Evolutionary conservation across 192 early-diverging fungal genomes (phyloP).

Genomic region (Jimgerdemannia lactiflua): DNA sequence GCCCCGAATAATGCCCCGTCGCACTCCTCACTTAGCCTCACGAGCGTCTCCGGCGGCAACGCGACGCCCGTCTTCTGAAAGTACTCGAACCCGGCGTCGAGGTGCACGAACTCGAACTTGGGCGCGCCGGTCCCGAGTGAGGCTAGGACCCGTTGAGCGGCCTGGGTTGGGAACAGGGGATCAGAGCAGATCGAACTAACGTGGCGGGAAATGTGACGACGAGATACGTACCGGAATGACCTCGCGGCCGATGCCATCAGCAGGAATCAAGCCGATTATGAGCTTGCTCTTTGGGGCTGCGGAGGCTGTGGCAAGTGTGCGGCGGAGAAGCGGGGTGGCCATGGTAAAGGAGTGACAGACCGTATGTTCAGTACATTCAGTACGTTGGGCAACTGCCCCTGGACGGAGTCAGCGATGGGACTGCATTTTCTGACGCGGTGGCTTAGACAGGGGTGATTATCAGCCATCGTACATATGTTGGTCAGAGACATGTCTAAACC

Average conservation of each 20-base stretch:
- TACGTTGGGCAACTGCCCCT: not conserved
- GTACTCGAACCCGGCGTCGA: constrained; percentile 95
- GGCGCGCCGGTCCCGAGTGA: constrained; percentile 57
- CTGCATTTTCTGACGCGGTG: no score
- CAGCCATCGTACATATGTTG: no score
- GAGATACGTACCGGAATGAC: constrained; percentile 77
- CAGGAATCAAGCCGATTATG: constrained; percentile 92
- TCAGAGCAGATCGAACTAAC: not conserved
- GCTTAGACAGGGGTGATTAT: no score
- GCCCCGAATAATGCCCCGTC: constrained; percentile 96
- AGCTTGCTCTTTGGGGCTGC: constrained; percentile 39
- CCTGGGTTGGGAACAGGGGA: constrained; percentile 37
- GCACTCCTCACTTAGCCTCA: constrained; percentile 76
- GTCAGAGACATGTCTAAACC: no score
- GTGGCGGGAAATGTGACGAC: not conserved
- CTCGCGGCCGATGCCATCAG: constrained; percentile 96
- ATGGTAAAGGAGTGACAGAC: not conserved
- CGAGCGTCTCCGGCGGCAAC: constrained; percentile 85
- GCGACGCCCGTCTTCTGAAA: constrained; percentile 93
- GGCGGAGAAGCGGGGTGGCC: not conserved
- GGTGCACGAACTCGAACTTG: constrained; percentile 74
- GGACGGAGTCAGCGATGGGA: no score
- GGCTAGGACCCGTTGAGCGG: constrained; percentile 86
- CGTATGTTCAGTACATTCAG: not conserved
- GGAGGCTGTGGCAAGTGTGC: constrained; percentile 28